These are phyloP conservation scores for Epichloe sp. DNA, from an alignment of 2,329 filamentous ascomycete genomes.

Conservation along the genomic window DNA sequence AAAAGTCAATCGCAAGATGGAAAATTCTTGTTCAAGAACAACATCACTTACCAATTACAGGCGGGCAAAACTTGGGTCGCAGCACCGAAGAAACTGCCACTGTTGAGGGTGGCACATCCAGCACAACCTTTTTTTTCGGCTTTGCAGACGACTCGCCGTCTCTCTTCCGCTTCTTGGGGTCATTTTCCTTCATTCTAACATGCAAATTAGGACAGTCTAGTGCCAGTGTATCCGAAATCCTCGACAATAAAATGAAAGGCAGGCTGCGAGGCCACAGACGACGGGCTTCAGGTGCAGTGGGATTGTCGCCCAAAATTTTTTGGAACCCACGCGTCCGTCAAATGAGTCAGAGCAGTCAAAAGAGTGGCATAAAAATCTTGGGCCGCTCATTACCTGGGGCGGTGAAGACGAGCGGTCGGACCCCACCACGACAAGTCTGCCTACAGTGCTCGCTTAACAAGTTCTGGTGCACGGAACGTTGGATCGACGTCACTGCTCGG, in stretches of 20 bases:
- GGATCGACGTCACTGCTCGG: slow-evolving; percentile 3
- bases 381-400: slow-evolving; percentile 16
- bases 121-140: slow-evolving; percentile 41
- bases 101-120: slow-evolving; percentile 26
- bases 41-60: slow-evolving; percentile 33
- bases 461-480: background rate
- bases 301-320: slow-evolving; percentile 17
- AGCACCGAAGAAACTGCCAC: slow-evolving; percentile 35
- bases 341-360: slow-evolving; percentile 3
- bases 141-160: slow-evolving; percentile 26
- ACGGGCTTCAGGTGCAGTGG: slow-evolving; percentile 7
- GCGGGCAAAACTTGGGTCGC: slow-evolving; percentile 33
- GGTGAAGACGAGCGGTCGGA: slow-evolving; percentile 11
- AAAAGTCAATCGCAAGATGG: background rate
- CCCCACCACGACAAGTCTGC: slow-evolving; percentile 5
- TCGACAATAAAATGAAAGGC: background rate
- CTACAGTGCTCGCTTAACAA: slow-evolving; percentile 1
- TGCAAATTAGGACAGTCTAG: background rate
- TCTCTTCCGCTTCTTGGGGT: slow-evolving; percentile 42
- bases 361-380: slow-evolving; percentile 13
- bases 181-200: slow-evolving; percentile 24
- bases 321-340: slow-evolving; percentile 7
- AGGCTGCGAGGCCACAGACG: background rate
- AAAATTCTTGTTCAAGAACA: background rate
- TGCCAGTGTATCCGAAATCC: background rate